Evolutionary conservation across 2,329 filamentous ascomycete genomes (phyloP).

Genomic region (Geosmithia putterillii): DNA sequence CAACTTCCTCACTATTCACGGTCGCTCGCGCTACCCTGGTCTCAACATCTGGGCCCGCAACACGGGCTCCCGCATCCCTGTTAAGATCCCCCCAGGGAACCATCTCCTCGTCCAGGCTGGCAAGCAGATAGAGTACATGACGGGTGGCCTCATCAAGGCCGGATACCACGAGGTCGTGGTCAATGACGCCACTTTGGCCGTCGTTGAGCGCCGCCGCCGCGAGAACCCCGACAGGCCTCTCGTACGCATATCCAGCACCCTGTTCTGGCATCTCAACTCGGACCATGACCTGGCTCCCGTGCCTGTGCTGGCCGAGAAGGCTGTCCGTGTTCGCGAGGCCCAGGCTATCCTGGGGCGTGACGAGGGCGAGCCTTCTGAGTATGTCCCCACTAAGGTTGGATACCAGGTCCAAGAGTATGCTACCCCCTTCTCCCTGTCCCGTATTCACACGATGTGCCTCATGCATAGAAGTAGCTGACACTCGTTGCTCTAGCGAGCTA

Average conservation of each 20-base stretch:
- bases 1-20: constrained; percentile 54
- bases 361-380: constrained; percentile 36
- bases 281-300: constrained; percentile 43
- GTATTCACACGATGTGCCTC: neutral
- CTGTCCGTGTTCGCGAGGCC: constrained; percentile 28
- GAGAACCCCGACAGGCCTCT: constrained; percentile 35
- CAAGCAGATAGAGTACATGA: constrained; percentile 51
- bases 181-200: constrained; percentile 36
- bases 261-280: constrained; percentile 48
- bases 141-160: constrained; percentile 47
- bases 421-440: neutral
- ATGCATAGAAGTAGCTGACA: constrained; percentile 5
- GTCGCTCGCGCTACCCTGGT: constrained; percentile 48
- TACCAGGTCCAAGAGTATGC: constrained; percentile 44
- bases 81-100: constrained; percentile 44
- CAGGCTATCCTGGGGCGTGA: constrained; percentile 37
- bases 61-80: constrained; percentile 44
- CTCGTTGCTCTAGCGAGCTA: constrained; percentile 7
- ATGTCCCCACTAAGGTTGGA: constrained; percentile 44
- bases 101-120: constrained; percentile 49
- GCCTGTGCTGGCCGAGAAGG: constrained; percentile 30
- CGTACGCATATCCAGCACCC: constrained; percentile 45
- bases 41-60: constrained; percentile 53
- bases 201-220: constrained; percentile 27
- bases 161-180: constrained; percentile 51